Evolutionary conservation across 768 basidiomycete genomes (phyloP).

Genomic region (Epithele typhae): DNA sequence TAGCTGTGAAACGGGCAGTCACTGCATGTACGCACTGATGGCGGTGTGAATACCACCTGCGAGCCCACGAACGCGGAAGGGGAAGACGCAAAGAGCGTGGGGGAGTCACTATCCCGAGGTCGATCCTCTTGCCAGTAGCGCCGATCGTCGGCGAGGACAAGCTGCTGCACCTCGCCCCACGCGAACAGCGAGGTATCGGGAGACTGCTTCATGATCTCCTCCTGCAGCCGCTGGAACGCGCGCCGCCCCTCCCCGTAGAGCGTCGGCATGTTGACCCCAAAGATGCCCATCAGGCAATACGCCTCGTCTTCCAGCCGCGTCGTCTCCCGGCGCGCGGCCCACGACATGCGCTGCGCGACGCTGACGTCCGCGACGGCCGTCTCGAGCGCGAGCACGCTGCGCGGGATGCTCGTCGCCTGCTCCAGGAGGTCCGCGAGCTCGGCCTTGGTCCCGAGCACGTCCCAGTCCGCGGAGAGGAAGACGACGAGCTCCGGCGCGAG

Average conservation of each 20-base stretch:
- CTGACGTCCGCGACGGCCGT: not conserved
- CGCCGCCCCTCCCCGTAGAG: constrained; percentile 1
- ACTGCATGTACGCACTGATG: no score
- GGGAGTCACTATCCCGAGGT: no score
- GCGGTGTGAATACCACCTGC: no score
- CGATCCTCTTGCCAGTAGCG: no score
- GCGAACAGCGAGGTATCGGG: not conserved
- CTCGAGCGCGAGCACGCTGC: not conserved
- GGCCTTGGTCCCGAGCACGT: not conserved
- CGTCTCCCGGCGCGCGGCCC: constrained; percentile 1
- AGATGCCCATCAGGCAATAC: constrained; percentile 4
- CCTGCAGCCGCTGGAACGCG: not conserved
- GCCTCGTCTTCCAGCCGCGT: constrained; percentile 1
- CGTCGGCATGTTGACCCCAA: not conserved
- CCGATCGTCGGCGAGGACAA: no score
- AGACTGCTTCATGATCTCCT: not conserved
- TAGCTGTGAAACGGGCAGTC: no score
- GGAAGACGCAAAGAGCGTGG: not conserved
- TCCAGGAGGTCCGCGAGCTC: not conserved
- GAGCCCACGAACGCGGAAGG: no score
- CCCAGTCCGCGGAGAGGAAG: not conserved
- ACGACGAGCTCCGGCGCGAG: not conserved
- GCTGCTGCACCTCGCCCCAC: not conserved
- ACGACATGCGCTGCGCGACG: not conserved
- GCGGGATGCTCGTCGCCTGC: not conserved